Base-by-base conservation (phyloP, 1,139 yeast species). In the Eremothecium cymbalariae region DNA sequence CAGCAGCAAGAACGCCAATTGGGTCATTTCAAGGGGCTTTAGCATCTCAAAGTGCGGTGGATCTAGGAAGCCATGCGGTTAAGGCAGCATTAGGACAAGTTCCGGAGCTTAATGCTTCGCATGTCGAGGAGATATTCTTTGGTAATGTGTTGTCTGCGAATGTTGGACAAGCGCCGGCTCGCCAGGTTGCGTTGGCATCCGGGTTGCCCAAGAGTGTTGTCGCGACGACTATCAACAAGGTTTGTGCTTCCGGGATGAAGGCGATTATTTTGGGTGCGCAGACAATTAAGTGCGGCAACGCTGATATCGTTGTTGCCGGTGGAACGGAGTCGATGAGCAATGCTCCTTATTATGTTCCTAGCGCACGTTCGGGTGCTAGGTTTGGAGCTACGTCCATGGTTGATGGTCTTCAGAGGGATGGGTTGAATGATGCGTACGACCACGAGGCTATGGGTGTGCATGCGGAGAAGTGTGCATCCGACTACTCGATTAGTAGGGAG, bases 291-390 rank as follows among this genome's bases (percentile, higher is more conserved):
- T 74, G 94, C 48, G 96, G 96, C 36, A 70, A 74, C 46, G 94
- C 95, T 37, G 96, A 86, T 54, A 77, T 90, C 47, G 94, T 88
- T 31, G 82, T 90, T 49, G 94, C 90, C 34, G 98, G 97, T 51
- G 98, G 98, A 55, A 93, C 95, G 45, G 98, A 90, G 66, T 81
- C 95, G 42, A 90, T 90, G 98, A 71, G 95, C 45, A 90, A 90
- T 59, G 77, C 88, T 28, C 98, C 98, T 40, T 90, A 90, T 70
- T 90, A 90, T 62, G 57, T 85, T 40, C 95, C 95, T 41, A 57
- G 74, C 40, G 88, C 88, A 30, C 81, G 98, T 66, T 57, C 68
- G 32, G 97, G 97, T 48, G 77, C 86, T 50, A 80, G 90, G 67
- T 90, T 77, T 55, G 97, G 98, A 49, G 90, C 84, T 46, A 64